A percentile compares a stretch with the other conserved stretches of the same genome.
These are phyloP conservation scores for Lasiodiplodia sp. DNA, from an alignment of 2,329 filamentous ascomycete genomes.

Conservation along the genomic window DNA sequence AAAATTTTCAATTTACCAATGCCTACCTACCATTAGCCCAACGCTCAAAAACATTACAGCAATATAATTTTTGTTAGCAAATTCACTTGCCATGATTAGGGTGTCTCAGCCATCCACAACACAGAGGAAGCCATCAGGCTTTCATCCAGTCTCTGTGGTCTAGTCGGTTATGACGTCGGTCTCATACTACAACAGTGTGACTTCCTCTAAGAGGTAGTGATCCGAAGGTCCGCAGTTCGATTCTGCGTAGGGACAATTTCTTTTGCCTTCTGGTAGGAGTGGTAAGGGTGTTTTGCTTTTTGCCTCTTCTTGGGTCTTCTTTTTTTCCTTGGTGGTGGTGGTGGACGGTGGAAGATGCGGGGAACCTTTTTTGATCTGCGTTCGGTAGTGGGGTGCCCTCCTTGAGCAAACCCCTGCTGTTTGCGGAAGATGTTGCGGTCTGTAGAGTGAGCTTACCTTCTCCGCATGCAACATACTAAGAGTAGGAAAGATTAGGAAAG, in stretches of 20 bases:
- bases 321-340: too few relatives aligned
- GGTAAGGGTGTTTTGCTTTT: neutral
- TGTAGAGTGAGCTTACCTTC: neutral
- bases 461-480: too few relatives aligned
- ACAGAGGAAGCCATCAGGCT: neutral
- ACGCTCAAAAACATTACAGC: too few relatives aligned
- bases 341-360: too few relatives aligned
- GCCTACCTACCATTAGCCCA: too few relatives aligned
- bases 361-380: neutral
- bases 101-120: neutral
- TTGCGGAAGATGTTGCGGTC: neutral
- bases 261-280: slow-evolving; percentile 5
- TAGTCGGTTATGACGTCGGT: slow-evolving; percentile 34
- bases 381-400: too few relatives aligned
- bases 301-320: neutral
- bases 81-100: neutral
- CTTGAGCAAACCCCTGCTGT: neutral
- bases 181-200: slow-evolving; percentile 27
- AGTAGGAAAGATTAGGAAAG: too few relatives aligned
- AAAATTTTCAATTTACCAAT: neutral
- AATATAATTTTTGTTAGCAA: neutral
- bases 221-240: slow-evolving; percentile 32
- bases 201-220: slow-evolving; percentile 14
- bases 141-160: slow-evolving; percentile 29
- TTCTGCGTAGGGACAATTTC: slow-evolving; percentile 30